These are phyloP conservation scores for Galerina sulciceps DNA, from an alignment of 768 basidiomycete species.

Conservation along the genomic window DNA sequence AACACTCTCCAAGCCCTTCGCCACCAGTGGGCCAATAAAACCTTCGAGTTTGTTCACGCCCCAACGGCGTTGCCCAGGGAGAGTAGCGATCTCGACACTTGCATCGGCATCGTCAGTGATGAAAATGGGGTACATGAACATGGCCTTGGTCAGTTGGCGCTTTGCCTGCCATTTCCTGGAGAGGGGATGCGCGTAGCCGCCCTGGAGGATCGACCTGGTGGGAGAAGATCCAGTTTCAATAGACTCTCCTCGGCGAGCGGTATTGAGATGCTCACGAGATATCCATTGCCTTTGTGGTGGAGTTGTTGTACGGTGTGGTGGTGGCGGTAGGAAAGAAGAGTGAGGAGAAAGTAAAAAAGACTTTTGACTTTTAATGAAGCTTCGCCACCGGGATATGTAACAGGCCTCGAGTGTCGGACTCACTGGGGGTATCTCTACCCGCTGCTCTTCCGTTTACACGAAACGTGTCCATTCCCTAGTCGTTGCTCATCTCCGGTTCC, in stretches of 20 bases:
- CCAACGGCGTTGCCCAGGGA: conserved; percentile 93
- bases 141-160: conserved; percentile 80
- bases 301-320: background rate
- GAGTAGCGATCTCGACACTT: conserved; percentile 69
- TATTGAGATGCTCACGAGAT: conserved; percentile 17
- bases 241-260: background rate
- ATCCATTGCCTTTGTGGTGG: conserved; percentile 16
- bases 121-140: conserved; percentile 99
- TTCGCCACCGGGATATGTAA: conserved; percentile 1
- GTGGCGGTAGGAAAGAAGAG: conserved; percentile 10
- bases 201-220: conserved; percentile 76
- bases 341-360: background rate
- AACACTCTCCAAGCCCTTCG: conserved; percentile 89
- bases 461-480: conserved; percentile 23
- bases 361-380: background rate
- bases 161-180: conserved; percentile 87
- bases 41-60: conserved; percentile 90
- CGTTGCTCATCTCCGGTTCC: conserved; percentile 6
- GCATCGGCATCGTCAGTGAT: conserved; percentile 94
- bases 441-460: conserved; percentile 14
- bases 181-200: conserved; percentile 92
- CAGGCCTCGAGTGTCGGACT: conserved; percentile 1
- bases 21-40: conserved; percentile 85
- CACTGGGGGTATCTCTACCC: background rate
- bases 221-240: background rate